Evolutionary conservation across 805 yeast genomes (phyloP).

Genomic region (Sugiyamaella qingdaonensis): DNA sequence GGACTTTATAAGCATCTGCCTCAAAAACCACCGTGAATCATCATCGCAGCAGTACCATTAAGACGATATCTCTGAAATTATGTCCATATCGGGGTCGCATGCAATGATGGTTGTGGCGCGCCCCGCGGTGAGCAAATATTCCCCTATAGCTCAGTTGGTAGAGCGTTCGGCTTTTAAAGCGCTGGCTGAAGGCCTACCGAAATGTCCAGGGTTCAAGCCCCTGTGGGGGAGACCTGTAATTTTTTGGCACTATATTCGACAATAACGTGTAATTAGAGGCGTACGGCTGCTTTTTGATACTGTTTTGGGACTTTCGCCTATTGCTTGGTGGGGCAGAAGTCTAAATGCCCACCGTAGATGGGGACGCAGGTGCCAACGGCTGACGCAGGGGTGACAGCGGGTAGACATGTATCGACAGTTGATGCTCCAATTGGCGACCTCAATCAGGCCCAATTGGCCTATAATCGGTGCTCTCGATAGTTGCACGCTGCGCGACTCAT

Average conservation of each 20-base stretch:
- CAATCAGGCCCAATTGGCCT: too few relatives aligned
- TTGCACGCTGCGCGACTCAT: too few relatives aligned
- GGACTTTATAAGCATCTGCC: not conserved
- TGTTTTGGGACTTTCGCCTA: too few relatives aligned
- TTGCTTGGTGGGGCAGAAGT: too few relatives aligned
- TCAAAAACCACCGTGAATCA: not conserved
- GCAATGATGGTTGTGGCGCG: too few relatives aligned
- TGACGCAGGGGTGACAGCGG: too few relatives aligned
- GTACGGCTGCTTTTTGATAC: not conserved
- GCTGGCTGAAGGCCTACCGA: conserved; percentile 39
- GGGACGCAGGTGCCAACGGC: too few relatives aligned
- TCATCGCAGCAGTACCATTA: not conserved
- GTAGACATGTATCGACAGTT: too few relatives aligned
- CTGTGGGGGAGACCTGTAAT: conserved; percentile 43
- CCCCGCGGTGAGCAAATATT: conserved; percentile 7
- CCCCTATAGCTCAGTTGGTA: conserved; percentile 58
- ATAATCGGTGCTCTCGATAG: too few relatives aligned
- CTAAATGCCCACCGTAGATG: too few relatives aligned
- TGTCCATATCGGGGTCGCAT: not conserved
- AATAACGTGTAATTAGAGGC: not conserved
- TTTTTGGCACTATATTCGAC: conserved; percentile 15
- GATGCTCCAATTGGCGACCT: too few relatives aligned
- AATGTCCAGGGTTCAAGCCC: conserved; percentile 63
- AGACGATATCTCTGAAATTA: not conserved
- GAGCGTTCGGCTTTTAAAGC: conserved; percentile 59